These are phyloP conservation scores for Sanghuangporus sanghuang DNA, from an alignment of 1,284 basidiomycete genomes.

Conservation along the genomic window DNA sequence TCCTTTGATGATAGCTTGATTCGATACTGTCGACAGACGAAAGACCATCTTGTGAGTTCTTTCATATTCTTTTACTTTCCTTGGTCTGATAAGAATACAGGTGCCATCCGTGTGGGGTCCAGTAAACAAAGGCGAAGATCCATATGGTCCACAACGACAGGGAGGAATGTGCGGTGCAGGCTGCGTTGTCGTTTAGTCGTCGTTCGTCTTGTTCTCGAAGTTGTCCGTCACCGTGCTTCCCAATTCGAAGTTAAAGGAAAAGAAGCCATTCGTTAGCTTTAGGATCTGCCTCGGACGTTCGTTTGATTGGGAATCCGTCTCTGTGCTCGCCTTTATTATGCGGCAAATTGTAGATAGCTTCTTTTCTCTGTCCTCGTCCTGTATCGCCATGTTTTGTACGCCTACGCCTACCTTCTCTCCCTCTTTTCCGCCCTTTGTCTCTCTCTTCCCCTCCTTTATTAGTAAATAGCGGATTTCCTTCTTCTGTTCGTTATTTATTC, in stretches of 20 bases:
- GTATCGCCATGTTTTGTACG: slow-evolving; percentile 2
- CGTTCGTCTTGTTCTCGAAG: background rate
- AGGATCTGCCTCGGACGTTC: background rate
- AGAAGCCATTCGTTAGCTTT: background rate
- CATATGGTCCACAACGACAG: slow-evolving; percentile 49
- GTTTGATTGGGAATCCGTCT: background rate
- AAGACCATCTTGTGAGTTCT: slow-evolving; percentile 61
- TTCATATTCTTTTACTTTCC: slow-evolving; percentile 10
- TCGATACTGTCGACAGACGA: slow-evolving; percentile 67
- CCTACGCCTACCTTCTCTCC: background rate
- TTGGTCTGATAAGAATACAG: slow-evolving; percentile 33
- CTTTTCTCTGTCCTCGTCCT: background rate
- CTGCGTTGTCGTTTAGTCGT: slow-evolving; percentile 14
- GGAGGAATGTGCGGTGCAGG: slow-evolving; percentile 11
- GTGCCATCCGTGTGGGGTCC: slow-evolving; percentile 90
- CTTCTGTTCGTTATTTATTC: background rate
- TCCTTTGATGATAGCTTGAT: slow-evolving; percentile 49
- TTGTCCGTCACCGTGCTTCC: background rate
- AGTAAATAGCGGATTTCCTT: background rate
- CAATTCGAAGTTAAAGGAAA: background rate
- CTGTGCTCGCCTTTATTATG: background rate
- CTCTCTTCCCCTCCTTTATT: background rate
- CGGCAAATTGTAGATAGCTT: no score
- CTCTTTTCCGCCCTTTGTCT: background rate
- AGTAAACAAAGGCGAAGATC: slow-evolving; percentile 78